A percentile compares a stretch with the other conserved stretches of the same genome.
These are phyloP conservation scores for Hypoxylon sp. DNA, from an alignment of 2,329 filamentous ascomycete species.

Conservation along the genomic window DNA sequence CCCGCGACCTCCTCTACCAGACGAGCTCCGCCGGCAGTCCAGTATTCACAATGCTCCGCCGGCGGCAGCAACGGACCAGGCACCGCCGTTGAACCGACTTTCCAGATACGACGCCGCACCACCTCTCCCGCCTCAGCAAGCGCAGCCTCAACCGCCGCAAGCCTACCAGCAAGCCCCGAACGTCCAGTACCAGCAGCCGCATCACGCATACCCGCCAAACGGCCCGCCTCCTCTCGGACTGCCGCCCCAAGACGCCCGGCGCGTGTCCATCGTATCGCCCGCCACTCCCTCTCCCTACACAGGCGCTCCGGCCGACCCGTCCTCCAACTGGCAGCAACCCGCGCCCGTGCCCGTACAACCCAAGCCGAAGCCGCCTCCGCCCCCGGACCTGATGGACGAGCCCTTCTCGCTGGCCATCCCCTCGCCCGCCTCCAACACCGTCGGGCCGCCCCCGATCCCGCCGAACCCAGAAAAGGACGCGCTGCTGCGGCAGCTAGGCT, in stretches of 20 bases:
- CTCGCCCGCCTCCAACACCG: conserved; percentile 50
- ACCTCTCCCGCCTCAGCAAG: conserved; percentile 45
- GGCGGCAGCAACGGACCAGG: conserved; percentile 28
- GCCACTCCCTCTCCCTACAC: conserved; percentile 29
- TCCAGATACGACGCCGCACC: conserved; percentile 48
- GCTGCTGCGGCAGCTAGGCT: conserved; percentile 78
- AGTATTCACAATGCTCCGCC: conserved; percentile 37
- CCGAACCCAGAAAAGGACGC: conserved; percentile 96
- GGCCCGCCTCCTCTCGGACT: conserved; percentile 31
- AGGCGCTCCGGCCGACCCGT: conserved; percentile 13
- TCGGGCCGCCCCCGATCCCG: conserved; percentile 83
- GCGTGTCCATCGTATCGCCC: conserved; percentile 31
- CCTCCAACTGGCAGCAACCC: conserved; percentile 41
- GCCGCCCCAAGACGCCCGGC: conserved; percentile 35
- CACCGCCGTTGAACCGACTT: conserved; percentile 37
- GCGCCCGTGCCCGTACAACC: conserved; percentile 46
- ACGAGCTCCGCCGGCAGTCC: conserved; percentile 40
- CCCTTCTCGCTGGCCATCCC: conserved; percentile 62
- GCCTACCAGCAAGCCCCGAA: conserved; percentile 41
- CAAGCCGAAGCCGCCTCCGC: conserved; percentile 53
- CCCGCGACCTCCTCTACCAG: conserved; percentile 49
- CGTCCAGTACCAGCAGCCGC: conserved; percentile 41
- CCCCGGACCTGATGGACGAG: conserved; percentile 64
- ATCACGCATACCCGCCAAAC: conserved; percentile 34
- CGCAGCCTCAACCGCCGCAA: conserved; percentile 40